Conservation (phyloP, 768 basidiomycete species). For the Trametopsis cervina region DNA sequence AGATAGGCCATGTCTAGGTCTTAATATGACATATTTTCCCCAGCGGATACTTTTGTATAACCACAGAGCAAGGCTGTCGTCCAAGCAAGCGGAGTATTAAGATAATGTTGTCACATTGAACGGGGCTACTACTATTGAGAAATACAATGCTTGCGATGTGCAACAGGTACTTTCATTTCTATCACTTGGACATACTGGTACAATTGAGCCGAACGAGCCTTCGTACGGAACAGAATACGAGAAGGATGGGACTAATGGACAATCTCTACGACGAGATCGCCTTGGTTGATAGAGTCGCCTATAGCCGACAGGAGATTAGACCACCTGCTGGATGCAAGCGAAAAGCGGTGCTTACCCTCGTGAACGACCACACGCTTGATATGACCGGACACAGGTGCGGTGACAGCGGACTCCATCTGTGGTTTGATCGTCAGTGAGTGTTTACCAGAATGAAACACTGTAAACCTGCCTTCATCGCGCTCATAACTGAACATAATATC, state of each 20-base stretch:
- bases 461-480: conserved; percentile 86
- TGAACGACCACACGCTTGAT: conserved; percentile 89
- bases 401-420: conserved; percentile 97
- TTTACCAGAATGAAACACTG: not conserved
- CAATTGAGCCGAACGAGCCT: not conserved
- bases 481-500: conserved; percentile 53
- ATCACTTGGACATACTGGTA: not conserved
- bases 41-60: too few relatives aligned
- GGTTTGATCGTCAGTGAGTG: conserved; percentile 18
- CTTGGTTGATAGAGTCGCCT: conserved; percentile 94
- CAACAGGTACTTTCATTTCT: too few relatives aligned
- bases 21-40: too few relatives aligned
- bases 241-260: conserved; percentile 48
- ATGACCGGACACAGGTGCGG: conserved; percentile 93
- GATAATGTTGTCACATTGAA: too few relatives aligned
- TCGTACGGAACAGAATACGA: too few relatives aligned
- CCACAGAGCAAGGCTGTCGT: too few relatives aligned
- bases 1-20: too few relatives aligned
- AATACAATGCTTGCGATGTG: too few relatives aligned
- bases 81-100: too few relatives aligned
- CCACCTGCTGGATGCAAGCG: not conserved
- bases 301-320: conserved; percentile 9
- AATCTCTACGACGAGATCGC: conserved; percentile 88
- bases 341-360: conserved; percentile 49
- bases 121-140: too few relatives aligned